phyloP scores from a whole-genome alignment of 371 early-diverging fungal species.

The Apophysomyces ossiformis region DNA sequence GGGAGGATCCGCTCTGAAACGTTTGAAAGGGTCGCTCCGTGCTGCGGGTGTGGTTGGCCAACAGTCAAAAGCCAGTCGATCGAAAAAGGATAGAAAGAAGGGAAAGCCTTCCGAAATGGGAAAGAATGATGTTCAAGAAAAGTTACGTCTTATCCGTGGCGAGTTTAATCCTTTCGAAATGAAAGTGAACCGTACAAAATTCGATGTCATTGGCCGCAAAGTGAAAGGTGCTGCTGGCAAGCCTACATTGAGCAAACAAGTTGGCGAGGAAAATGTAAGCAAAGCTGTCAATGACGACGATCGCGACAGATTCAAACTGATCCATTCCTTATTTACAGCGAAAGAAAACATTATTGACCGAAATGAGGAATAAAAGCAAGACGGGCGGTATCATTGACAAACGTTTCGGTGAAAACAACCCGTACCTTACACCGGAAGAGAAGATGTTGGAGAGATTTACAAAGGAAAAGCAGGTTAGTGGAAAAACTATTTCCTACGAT shows the following conservation, averaged over 20 bases:
- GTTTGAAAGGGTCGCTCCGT: slow-evolving; percentile 75
- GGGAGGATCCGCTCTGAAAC: slow-evolving; percentile 76
- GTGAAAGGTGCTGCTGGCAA: slow-evolving; percentile 83
- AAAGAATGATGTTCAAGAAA: slow-evolving; percentile 57
- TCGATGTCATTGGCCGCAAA: slow-evolving; percentile 87
- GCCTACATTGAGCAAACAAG: slow-evolving; percentile 80
- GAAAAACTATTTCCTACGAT: slow-evolving; percentile 25
- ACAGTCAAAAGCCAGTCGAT: slow-evolving; percentile 58
- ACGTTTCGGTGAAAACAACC: slow-evolving; percentile 94
- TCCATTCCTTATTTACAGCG: slow-evolving; percentile 50
- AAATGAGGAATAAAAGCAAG: slow-evolving; percentile 71
- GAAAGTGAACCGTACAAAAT: slow-evolving; percentile 77
- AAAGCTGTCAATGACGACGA: neutral
- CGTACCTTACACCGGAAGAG: slow-evolving; percentile 90
- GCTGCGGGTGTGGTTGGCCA: slow-evolving; percentile 82
- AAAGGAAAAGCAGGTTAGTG: slow-evolving; percentile 73
- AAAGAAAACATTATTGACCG: slow-evolving; percentile 81
- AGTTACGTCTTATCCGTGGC: slow-evolving; percentile 58
- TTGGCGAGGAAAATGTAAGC: slow-evolving; percentile 81
- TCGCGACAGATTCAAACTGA: neutral
- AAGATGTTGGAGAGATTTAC: slow-evolving; percentile 95
- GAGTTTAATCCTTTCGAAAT: slow-evolving; percentile 91
- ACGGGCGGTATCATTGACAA: slow-evolving; percentile 86
- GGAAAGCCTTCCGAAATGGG: slow-evolving; percentile 60
- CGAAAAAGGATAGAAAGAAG: slow-evolving; percentile 68